Evolutionary conservation across 805 yeast species (phyloP).

Genomic region (Metschnikowia bowlesiae): DNA sequence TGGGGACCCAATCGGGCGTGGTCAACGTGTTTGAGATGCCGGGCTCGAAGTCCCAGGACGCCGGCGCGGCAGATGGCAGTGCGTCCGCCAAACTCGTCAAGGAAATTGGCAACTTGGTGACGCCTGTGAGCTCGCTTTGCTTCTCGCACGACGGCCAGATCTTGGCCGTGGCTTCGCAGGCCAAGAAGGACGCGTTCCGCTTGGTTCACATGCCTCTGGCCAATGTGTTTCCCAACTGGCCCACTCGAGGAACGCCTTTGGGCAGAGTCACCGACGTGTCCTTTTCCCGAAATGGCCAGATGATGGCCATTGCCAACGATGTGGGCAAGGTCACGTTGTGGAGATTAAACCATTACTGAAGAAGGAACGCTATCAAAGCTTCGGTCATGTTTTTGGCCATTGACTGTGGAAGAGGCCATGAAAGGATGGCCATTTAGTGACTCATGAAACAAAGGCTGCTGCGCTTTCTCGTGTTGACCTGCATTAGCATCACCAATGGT

Average conservation of each 20-base stretch:
- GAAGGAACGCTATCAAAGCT: not conserved
- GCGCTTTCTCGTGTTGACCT: no score
- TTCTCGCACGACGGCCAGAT: slow-evolving; percentile 89
- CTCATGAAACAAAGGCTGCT: no score
- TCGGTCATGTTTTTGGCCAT: no score
- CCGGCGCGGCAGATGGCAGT: not conserved
- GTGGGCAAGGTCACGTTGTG: slow-evolving; percentile 87
- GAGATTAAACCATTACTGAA: slow-evolving; percentile 75
- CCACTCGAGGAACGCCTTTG: slow-evolving; percentile 91
- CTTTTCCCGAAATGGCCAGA: slow-evolving; percentile 76
- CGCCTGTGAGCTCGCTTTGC: slow-evolving; percentile 66
- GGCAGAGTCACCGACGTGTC: slow-evolving; percentile 84
- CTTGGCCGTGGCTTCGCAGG: slow-evolving; percentile 78
- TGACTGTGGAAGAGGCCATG: no score
- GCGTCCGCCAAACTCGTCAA: slow-evolving; percentile 48
- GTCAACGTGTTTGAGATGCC: slow-evolving; percentile 72
- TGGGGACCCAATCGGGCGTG: slow-evolving; percentile 85
- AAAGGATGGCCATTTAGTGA: no score
- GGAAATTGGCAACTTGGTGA: slow-evolving; percentile 72
- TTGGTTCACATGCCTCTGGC: slow-evolving; percentile 85
- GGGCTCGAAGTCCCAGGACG: no score
- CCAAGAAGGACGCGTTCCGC: slow-evolving; percentile 78
- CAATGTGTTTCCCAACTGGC: slow-evolving; percentile 91
- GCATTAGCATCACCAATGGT: no score
- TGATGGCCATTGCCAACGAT: slow-evolving; percentile 86